Evolutionary conservation across 148 eudicot genomes (phyloP).

Genomic region (Heliosperma pusillum): DNA sequence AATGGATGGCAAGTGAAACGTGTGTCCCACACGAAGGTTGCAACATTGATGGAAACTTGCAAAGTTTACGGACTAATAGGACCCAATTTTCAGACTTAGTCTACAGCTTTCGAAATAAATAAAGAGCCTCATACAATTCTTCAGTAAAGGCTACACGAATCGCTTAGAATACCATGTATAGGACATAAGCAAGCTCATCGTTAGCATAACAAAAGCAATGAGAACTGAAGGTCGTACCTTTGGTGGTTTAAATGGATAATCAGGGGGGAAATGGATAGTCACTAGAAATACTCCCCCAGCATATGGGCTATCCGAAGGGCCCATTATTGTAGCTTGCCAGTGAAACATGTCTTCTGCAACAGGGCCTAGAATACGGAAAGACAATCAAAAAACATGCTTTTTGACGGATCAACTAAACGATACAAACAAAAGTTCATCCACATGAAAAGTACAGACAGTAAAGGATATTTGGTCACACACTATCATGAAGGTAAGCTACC

Average conservation of each 20-base stretch:
- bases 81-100: too few relatives aligned
- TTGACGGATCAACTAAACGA: background rate
- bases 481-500: background rate
- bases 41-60: background rate
- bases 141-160: background rate
- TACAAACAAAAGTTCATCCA: background rate
- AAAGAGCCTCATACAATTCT: background rate
- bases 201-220: background rate
- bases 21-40: background rate
- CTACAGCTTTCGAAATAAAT: too few relatives aligned
- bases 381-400: background rate
- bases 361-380: constrained; percentile 36
- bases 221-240: constrained; percentile 33
- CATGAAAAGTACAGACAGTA: background rate
- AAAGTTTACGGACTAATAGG: background rate
- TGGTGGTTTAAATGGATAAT: constrained; percentile 72
- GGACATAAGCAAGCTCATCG: background rate
- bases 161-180: background rate
- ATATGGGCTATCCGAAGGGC: constrained; percentile 67
- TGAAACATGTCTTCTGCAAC: constrained; percentile 73
- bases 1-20: background rate
- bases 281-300: constrained; percentile 68
- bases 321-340: constrained; percentile 87
- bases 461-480: background rate
- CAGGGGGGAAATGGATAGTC: constrained; percentile 69